Conservation (phyloP, 179 eudicot genomes). For the Patellifolia procumbens region DNA sequence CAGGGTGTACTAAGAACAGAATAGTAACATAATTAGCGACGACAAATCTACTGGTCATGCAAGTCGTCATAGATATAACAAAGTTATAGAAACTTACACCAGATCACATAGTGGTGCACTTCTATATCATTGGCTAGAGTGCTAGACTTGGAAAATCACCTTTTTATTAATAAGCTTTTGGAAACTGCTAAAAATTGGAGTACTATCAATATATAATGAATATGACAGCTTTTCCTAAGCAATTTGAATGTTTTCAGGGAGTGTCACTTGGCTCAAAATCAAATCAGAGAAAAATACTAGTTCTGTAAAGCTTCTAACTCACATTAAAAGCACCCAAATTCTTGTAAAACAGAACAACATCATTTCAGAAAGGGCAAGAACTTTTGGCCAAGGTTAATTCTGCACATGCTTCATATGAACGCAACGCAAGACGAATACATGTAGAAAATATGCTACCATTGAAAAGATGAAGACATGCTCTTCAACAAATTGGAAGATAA, state of each 20-base stretch:
- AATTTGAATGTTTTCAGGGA: not conserved
- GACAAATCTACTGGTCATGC: conserved; percentile 5
- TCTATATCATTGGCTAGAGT: not conserved
- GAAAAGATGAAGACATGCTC: not conserved
- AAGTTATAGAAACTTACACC: not conserved
- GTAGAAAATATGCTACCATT: not conserved
- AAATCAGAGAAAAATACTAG: not conserved
- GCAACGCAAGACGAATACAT: not conserved
- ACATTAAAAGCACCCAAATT: not conserved
- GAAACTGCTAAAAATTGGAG: not conserved
- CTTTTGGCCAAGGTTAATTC: not conserved
- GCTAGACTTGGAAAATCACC: not conserved
- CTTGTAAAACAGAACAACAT: not conserved
- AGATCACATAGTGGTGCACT: not conserved
- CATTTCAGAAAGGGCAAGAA: not conserved
- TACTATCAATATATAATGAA: not conserved
- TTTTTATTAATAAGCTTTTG: not conserved
- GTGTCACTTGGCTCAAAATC: not conserved
- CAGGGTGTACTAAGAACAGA: no score
- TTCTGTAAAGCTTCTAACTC: not conserved
- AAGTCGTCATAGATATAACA: not conserved
- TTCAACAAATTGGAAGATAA: not conserved
- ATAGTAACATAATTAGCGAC: no score
- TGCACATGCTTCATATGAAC: not conserved
- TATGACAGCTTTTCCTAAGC: not conserved